A percentile compares a stretch with the other conserved stretches of the same genome.
These are phyloP conservation scores for Poterioochromonas sp. DNA, from an alignment of 352 stramenopile genomes.

Conservation along the genomic window DNA sequence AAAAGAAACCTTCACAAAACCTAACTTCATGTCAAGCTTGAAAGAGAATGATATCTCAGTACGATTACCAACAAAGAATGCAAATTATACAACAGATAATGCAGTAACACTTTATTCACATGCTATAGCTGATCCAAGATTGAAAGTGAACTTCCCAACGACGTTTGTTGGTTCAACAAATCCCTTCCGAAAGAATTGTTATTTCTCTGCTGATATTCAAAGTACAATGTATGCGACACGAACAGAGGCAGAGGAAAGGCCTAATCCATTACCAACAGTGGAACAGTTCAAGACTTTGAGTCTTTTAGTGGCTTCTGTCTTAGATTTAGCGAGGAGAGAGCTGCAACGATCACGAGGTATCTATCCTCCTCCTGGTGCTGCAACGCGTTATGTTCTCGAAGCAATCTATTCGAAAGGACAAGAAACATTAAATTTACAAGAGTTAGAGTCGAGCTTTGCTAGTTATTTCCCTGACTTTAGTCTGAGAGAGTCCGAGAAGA, in stretches of 20 bases:
- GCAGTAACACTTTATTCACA: constrained; percentile 1
- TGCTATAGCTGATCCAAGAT: background rate
- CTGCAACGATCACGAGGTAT: background rate
- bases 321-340: background rate
- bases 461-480: background rate
- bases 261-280: background rate
- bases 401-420: background rate
- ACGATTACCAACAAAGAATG: background rate
- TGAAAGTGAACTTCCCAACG: background rate
- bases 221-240: background rate
- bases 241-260: background rate
- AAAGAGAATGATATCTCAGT: background rate
- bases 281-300: background rate
- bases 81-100: background rate
- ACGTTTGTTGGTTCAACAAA: background rate
- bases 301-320: background rate
- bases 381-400: background rate
- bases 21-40: background rate
- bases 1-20: background rate
- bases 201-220: background rate
- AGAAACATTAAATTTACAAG: background rate
- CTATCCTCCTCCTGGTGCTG: background rate
- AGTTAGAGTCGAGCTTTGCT: background rate
- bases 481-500: background rate
- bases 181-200: background rate